These are phyloP conservation scores for Nitzschia sp. DNA, from an alignment of 108 stramenopile genomes.

Conservation along the genomic window DNA sequence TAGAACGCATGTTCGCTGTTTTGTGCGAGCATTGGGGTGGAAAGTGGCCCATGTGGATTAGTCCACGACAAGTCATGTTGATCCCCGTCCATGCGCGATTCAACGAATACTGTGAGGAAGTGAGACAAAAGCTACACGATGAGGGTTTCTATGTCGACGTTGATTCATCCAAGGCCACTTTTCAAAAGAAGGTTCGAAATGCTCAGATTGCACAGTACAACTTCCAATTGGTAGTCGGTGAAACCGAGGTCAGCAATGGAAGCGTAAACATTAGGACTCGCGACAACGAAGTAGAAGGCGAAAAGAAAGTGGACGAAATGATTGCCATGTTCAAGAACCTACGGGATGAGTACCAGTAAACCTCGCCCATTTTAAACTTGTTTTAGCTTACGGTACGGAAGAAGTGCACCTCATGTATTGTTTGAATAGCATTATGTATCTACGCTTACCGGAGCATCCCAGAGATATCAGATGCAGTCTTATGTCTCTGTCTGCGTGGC, in stretches of 20 bases:
- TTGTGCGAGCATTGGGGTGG: constrained; percentile 99
- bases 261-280: constrained; percentile 93
- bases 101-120: constrained; percentile 78
- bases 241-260: constrained; percentile 83
- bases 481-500: constrained; percentile 42
- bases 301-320: constrained; percentile 88
- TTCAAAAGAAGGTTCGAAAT: constrained; percentile 98
- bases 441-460: constrained; percentile 36
- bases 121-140: constrained; percentile 83
- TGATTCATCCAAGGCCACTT: constrained; percentile 89
- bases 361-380: no score
- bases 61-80: constrained; percentile 96
- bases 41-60: constrained; percentile 99
- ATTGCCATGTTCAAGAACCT: constrained; percentile 70
- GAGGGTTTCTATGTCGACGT: constrained; percentile 95
- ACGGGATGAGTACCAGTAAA: constrained; percentile 28
- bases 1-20: constrained; percentile 99
- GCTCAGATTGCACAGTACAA: constrained; percentile 97
- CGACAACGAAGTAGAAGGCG: constrained; percentile 90
- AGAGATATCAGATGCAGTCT: constrained; percentile 58
- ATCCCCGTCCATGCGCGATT: constrained; percentile 93
- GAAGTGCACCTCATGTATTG: background rate
- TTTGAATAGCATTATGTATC: background rate
- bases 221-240: constrained; percentile 98
- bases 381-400: no score